These are phyloP conservation scores for Datura wrightii DNA, from an alignment of 257 asterid genomes.

Conservation along the genomic window DNA sequence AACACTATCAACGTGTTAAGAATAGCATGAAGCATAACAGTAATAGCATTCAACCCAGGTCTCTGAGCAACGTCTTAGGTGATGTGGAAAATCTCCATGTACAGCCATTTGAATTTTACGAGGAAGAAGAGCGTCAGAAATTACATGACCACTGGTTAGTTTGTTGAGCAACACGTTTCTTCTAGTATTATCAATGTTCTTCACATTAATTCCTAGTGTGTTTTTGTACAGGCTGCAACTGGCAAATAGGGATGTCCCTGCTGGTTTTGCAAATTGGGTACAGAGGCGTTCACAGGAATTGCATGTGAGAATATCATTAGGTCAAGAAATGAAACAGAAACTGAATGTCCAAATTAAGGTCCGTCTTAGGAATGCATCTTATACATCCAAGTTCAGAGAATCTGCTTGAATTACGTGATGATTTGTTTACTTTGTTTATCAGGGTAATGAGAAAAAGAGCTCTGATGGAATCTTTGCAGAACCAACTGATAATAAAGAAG, in stretches of 20 bases:
- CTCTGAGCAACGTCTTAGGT: conserved; percentile 81
- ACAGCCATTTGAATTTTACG: conserved; percentile 89
- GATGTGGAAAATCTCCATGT: conserved; percentile 67
- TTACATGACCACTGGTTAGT: conserved; percentile 83
- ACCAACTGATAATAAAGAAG: conserved; percentile 44
- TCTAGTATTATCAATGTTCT: conserved; percentile 34
- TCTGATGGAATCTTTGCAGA: conserved; percentile 44
- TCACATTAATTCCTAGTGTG: conserved; percentile 19
- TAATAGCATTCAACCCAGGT: conserved; percentile 71
- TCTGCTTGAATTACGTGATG: conserved; percentile 23
- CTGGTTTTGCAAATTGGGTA: conserved; percentile 62
- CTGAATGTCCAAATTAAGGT: conserved; percentile 57
- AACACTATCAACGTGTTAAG: conserved; percentile 82
- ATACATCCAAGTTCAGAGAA: neutral
- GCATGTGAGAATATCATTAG: conserved; percentile 51
- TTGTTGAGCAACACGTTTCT: conserved; percentile 32
- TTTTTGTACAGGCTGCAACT: conserved; percentile 67
- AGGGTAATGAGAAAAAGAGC: conserved; percentile 51
- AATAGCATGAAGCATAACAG: conserved; percentile 76
- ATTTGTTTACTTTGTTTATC: conserved; percentile 46
- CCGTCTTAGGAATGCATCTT: conserved; percentile 28
- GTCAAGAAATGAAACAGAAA: conserved; percentile 67
- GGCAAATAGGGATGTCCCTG: conserved; percentile 69
- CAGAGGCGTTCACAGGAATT: conserved; percentile 54
- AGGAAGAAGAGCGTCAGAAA: conserved; percentile 90